Conservation (phyloP, 176 grass and related monocot species). For the Rhipidocladum racemiflorum region DNA sequence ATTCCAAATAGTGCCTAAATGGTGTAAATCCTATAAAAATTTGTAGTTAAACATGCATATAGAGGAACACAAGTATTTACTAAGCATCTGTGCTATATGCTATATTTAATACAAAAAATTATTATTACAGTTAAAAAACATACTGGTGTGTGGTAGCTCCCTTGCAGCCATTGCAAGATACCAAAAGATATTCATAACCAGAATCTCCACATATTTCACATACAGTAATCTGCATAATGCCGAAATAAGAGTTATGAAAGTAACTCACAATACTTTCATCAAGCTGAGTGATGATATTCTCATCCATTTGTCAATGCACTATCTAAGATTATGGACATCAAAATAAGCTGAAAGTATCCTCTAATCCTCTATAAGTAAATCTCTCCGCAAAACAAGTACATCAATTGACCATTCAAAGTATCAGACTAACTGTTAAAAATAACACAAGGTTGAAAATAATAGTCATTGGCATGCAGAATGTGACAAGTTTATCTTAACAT, state of each 20-base stretch:
- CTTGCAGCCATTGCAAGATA: slow-evolving; percentile 30
- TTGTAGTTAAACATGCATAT: background rate
- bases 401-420: background rate
- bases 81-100: background rate
- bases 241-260: background rate
- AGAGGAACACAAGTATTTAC: background rate
- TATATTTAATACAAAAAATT: background rate
- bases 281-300: background rate
- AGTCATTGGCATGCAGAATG: too few species aligned
- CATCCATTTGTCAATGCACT: background rate
- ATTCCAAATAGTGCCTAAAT: background rate
- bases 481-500: too few species aligned
- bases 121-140: slow-evolving; percentile 5
- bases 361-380: background rate
- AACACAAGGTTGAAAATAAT: too few species aligned
- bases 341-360: too few species aligned
- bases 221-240: slow-evolving; percentile 28
- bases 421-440: too few species aligned
- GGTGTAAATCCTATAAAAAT: background rate
- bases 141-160: slow-evolving; percentile 25
- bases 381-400: background rate
- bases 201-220: slow-evolving; percentile 36
- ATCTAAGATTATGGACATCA: background rate
- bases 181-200: slow-evolving; percentile 27
- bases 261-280: background rate